These are phyloP conservation scores for Fraxinus angustifolia DNA, from an alignment of 305 asterid genomes.

Conservation along the genomic window DNA sequence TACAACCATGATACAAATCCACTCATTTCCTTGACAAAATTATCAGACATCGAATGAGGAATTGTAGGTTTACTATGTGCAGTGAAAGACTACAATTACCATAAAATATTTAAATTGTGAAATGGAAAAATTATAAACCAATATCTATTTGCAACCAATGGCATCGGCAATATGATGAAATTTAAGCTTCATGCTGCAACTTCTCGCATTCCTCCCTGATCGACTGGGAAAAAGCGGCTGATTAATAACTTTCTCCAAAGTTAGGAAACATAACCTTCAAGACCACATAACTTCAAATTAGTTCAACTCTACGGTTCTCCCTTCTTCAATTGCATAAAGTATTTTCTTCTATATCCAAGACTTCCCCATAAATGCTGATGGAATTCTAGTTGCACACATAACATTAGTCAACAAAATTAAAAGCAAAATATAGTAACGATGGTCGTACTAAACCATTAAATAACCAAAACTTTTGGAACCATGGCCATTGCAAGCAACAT, in stretches of 20 bases:
- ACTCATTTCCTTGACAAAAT: no score
- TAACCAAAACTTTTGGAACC: background rate
- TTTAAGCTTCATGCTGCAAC: conserved; percentile 69
- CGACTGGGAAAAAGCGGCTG: conserved; percentile 74
- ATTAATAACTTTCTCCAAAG: conserved; percentile 85
- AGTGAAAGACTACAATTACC: background rate
- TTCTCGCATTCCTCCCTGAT: conserved; percentile 84
- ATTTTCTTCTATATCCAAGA: background rate
- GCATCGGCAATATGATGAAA: background rate
- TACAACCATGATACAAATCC: background rate
- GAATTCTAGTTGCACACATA: background rate
- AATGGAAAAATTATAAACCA: background rate
- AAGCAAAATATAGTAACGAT: no score
- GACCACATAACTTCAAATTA: background rate
- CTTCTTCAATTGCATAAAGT: background rate
- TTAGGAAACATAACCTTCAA: conserved; percentile 90
- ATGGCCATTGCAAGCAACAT: background rate
- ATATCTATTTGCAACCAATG: background rate
- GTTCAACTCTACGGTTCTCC: background rate
- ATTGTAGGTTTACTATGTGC: background rate
- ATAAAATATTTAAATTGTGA: background rate
- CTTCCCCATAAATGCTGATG: background rate
- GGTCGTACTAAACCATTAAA: background rate
- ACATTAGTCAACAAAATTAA: background rate
- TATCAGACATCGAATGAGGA: background rate